Percentiles rank a stretch among this genome's conserved stretches.
Evolutionary conservation across 2,329 filamentous ascomycete species (phyloP).

Genomic region (Trichophyton schoenleinii): DNA sequence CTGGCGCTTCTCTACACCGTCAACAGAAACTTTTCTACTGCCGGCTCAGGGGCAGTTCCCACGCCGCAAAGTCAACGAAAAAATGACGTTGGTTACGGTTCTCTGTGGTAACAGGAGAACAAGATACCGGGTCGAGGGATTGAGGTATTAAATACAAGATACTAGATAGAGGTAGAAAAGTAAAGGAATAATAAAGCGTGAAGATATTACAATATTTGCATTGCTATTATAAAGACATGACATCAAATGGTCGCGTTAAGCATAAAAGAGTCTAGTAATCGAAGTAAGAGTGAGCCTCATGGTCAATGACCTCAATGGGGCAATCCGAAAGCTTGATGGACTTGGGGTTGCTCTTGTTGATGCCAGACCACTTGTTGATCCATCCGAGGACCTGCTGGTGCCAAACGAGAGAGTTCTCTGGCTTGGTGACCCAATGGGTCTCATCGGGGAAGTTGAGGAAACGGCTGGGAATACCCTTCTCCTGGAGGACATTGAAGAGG

Average conservation of each 20-base stretch:
- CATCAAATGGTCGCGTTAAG: slow-evolving; percentile 1
- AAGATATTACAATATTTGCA: slow-evolving; percentile 2
- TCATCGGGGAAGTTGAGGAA: slow-evolving; percentile 69
- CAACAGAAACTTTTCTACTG: no score
- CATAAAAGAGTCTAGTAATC: not conserved
- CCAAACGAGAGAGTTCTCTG: slow-evolving; percentile 82
- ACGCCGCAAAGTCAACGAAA: no score
- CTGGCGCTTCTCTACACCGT: no score
- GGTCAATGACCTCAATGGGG: slow-evolving; percentile 21
- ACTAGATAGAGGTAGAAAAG: no score
- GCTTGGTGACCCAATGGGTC: slow-evolving; percentile 62
- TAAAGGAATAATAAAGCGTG: not conserved
- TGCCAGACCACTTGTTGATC: slow-evolving; percentile 43
- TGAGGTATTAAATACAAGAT: no score
- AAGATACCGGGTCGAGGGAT: no score
- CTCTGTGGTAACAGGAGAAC: no score
- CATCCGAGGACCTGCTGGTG: slow-evolving; percentile 69
- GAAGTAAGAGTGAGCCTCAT: slow-evolving; percentile 6
- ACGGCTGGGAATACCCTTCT: slow-evolving; percentile 58
- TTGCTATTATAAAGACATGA: slow-evolving; percentile 2
- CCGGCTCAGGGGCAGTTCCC: no score
- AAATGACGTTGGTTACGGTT: no score
- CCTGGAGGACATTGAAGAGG: slow-evolving; percentile 70
- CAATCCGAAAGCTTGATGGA: slow-evolving; percentile 26
- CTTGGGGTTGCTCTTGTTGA: slow-evolving; percentile 19